phyloP scores from a whole-genome alignment of 106 monocot genomes.

The Allium fistulosum region DNA sequence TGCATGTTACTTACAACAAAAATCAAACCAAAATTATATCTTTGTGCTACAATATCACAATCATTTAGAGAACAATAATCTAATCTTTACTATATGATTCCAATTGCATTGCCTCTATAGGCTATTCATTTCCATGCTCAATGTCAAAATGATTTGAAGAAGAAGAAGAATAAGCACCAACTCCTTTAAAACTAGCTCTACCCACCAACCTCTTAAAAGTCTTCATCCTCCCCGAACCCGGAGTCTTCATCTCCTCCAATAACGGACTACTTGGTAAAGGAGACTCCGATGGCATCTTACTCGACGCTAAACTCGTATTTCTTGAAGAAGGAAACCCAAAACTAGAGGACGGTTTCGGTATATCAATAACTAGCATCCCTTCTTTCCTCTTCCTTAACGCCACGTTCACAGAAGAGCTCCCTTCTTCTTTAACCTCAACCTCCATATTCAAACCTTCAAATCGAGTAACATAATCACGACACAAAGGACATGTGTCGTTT shows the following conservation, averaged over 20 bases:
- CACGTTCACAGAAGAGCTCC: too few relatives aligned
- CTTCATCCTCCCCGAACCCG: neutral
- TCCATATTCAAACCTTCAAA: too few relatives aligned
- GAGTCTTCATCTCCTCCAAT: constrained; percentile 7
- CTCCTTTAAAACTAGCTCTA: constrained; percentile 3
- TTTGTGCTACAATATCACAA: too few relatives aligned
- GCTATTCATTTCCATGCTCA: constrained; percentile 11
- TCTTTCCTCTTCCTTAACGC: constrained; percentile 10
- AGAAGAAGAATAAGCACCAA: neutral
- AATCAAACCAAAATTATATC: too few relatives aligned
- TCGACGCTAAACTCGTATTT: neutral
- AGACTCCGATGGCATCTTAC: constrained; percentile 4
- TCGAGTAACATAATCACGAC: constrained; percentile 19
- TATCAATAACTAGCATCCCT: constrained; percentile 1
- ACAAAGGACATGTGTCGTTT: constrained; percentile 53
- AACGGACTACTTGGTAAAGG: constrained; percentile 8
- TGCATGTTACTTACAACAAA: too few relatives aligned
- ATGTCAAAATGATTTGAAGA: constrained; percentile 9
- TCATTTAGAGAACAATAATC: too few relatives aligned
- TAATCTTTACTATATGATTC: too few relatives aligned
- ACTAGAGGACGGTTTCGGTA: neutral
- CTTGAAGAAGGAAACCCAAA: neutral
- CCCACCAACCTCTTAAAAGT: constrained; percentile 3
- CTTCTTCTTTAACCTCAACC: too few relatives aligned
- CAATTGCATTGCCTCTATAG: too few relatives aligned